Conservation (phyloP, 345 rosid genomes). For the Salix exigua region DNA sequence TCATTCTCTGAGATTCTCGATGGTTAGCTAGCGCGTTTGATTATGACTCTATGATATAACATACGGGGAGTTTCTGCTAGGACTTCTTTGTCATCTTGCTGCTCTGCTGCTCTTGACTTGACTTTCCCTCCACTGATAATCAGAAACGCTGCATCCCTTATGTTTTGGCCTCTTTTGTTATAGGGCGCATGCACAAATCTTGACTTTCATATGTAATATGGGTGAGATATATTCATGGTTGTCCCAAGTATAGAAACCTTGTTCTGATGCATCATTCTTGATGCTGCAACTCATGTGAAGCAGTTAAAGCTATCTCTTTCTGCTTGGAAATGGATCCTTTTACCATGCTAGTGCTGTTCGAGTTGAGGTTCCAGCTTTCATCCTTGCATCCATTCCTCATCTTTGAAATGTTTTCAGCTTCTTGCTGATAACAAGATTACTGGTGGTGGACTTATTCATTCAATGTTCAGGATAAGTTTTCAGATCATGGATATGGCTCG, state of each 20-base stretch:
- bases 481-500: constrained; percentile 4
- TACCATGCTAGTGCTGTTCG: constrained; percentile 6
- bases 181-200: neutral
- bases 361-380: constrained; percentile 14
- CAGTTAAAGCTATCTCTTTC: constrained; percentile 11
- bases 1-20: constrained; percentile 9
- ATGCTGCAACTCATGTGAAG: neutral
- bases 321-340: constrained; percentile 8
- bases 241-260: neutral
- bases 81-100: constrained; percentile 3
- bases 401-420: constrained; percentile 14
- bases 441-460: constrained; percentile 12
- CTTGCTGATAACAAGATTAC: constrained; percentile 3
- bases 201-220: neutral
- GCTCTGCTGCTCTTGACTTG: constrained; percentile 19
- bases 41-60: constrained; percentile 5
- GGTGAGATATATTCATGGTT: constrained; percentile 4
- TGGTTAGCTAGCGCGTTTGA: constrained; percentile 8
- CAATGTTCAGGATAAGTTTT: constrained; percentile 2
- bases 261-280: neutral
- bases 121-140: neutral
- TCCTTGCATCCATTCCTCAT: neutral
- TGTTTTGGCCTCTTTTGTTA: constrained; percentile 12
- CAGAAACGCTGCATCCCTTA: constrained; percentile 3
- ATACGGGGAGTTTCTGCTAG: neutral